A percentile compares a stretch with the other conserved stretches of the same genome.
phyloP scores from a whole-genome alignment of 1,284 basidiomycete species.

The Earliella scabrosa region DNA sequence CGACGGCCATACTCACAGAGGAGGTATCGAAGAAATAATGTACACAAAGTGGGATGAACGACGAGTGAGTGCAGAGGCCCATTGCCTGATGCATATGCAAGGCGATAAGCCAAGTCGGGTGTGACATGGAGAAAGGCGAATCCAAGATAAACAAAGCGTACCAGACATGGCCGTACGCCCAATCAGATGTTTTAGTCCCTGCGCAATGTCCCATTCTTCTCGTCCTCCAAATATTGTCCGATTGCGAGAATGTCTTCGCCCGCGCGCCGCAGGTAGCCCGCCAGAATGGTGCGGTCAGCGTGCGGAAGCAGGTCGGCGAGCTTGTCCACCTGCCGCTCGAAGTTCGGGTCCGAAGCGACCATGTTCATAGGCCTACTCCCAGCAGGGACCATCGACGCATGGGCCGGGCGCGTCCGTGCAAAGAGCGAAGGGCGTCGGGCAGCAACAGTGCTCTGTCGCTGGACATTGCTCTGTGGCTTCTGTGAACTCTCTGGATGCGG shows the following conservation, averaged over 20 bases:
- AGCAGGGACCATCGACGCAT: constrained; percentile 15
- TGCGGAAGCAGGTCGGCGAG: constrained; percentile 78
- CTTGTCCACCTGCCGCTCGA: constrained; percentile 69
- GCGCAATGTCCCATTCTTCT: constrained; percentile 73
- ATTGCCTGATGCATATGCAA: no score
- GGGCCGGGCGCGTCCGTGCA: constrained; percentile 29
- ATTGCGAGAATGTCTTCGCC: constrained; percentile 85
- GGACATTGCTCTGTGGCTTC: constrained; percentile 23
- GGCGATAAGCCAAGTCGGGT: no score
- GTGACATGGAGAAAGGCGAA: no score
- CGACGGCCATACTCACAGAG: constrained; percentile 1
- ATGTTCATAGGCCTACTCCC: not conserved
- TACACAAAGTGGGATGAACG: not conserved
- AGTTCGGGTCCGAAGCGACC: constrained; percentile 49
- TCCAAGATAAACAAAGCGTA: not conserved
- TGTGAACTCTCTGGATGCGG: no score
- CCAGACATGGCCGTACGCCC: not conserved
- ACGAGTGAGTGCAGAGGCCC: no score
- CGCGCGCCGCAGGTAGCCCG: constrained; percentile 72
- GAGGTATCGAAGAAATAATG: not conserved
- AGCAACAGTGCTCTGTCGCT: constrained; percentile 45
- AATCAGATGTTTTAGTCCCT: constrained; percentile 30
- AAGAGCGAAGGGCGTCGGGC: constrained; percentile 58
- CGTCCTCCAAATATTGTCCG: constrained; percentile 87
- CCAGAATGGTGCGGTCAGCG: constrained; percentile 70